phyloP scores from a whole-genome alignment of 257 asterid species.

The Petunia secreta region DNA sequence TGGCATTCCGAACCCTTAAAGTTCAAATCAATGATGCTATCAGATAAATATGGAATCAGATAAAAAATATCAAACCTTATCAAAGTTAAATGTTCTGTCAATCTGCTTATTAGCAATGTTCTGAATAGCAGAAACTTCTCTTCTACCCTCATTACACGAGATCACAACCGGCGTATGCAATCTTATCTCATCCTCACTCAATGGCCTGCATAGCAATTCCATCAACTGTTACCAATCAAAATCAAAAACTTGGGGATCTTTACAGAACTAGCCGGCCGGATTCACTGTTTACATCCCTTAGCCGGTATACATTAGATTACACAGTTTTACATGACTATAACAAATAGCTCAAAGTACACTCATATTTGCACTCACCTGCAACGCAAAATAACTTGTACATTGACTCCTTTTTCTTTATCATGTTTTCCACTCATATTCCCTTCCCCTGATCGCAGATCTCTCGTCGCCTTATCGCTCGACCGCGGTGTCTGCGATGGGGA shows the following conservation, averaged over 20 bases:
- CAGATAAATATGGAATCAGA: constrained; percentile 9
- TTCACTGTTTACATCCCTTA: too few species aligned
- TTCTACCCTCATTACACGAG: constrained; percentile 80
- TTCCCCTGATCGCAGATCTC: constrained; percentile 94
- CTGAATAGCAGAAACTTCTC: constrained; percentile 95
- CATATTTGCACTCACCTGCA: constrained; percentile 61
- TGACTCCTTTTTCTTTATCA: constrained; percentile 87
- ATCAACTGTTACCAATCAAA: too few species aligned
- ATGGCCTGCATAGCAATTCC: constrained; percentile 52
- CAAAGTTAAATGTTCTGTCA: constrained; percentile 90
- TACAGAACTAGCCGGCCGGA: too few species aligned
- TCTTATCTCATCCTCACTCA: constrained; percentile 89
- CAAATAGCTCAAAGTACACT: too few species aligned
- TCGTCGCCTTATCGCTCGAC: constrained; percentile 64
- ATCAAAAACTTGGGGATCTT: too few species aligned
- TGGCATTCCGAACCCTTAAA: too few species aligned
- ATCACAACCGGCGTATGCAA: constrained; percentile 84
- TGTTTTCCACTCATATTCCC: constrained; percentile 76
- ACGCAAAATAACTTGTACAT: constrained; percentile 92
- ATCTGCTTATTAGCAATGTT: constrained; percentile 98
- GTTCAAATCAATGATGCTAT: neutral
- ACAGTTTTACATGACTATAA: too few species aligned
- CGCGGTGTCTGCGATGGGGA: constrained; percentile 85
- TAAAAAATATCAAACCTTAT: constrained; percentile 56
- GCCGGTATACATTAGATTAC: too few species aligned